A percentile compares a stretch with the other conserved stretches of the same genome.
These are phyloP conservation scores for Camelina hispida DNA, from an alignment of 345 rosid genomes.

Conservation along the genomic window DNA sequence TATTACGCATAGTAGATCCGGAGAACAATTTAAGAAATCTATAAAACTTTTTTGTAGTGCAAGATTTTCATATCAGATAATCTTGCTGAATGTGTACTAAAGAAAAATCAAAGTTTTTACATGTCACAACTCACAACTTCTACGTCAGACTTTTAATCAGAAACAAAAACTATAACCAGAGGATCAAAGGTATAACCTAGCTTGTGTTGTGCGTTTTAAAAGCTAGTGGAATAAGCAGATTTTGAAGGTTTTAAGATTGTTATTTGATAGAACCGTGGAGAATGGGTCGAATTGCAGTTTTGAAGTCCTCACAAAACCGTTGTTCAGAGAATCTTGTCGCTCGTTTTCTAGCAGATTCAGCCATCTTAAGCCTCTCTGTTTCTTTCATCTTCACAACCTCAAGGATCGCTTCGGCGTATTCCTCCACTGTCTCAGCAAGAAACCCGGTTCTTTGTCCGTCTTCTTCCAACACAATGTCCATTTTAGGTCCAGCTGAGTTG, in stretches of 20 bases:
- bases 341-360: constrained; percentile 72
- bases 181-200: constrained; percentile 1
- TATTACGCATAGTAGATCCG: background rate
- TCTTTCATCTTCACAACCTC: constrained; percentile 64
- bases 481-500: constrained; percentile 91
- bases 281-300: constrained; percentile 65
- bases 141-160: constrained; percentile 7
- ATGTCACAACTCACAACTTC: constrained; percentile 14
- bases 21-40: background rate
- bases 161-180: background rate
- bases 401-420: constrained; percentile 76
- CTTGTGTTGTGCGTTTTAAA: constrained; percentile 11
- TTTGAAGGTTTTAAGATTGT: background rate
- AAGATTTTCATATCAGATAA: background rate
- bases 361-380: constrained; percentile 70
- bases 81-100: too few relatives aligned
- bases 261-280: constrained; percentile 33
- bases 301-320: constrained; percentile 73
- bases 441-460: constrained; percentile 81
- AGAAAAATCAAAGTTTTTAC: constrained; percentile 1
- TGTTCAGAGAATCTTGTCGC: constrained; percentile 76
- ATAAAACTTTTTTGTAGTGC: too few relatives aligned
- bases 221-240: constrained; percentile 19
- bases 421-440: constrained; percentile 75
- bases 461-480: constrained; percentile 94